Evolutionary conservation across 2,329 filamentous ascomycete species (phyloP).

Genomic region (Aureobasidium sp.): DNA sequence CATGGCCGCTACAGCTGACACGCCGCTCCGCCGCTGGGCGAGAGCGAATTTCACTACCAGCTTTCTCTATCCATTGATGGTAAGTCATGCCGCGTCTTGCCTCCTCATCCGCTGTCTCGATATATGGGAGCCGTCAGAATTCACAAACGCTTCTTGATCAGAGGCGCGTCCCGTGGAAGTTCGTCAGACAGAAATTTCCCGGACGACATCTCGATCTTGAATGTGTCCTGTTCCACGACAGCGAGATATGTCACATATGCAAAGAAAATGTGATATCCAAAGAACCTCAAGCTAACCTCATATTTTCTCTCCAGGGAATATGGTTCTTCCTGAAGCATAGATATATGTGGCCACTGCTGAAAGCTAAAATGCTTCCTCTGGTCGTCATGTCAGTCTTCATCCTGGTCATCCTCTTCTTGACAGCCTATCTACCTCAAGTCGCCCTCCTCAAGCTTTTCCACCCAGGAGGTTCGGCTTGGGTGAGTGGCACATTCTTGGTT

Average conservation of each 20-base stretch:
- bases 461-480: constrained; percentile 69
- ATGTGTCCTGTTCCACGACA: neutral
- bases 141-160: neutral
- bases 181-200: neutral
- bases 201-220: neutral
- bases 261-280: neutral
- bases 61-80: constrained; percentile 29
- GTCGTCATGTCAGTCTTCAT: constrained; percentile 76
- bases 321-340: constrained; percentile 72
- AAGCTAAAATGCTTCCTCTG: constrained; percentile 69
- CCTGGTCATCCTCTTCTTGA: constrained; percentile 78
- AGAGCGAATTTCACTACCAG: constrained; percentile 28
- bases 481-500: constrained; percentile 80
- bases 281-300: neutral
- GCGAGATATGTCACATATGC: neutral
- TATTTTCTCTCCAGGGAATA: constrained; percentile 55
- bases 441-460: constrained; percentile 88
- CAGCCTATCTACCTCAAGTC: constrained; percentile 82
- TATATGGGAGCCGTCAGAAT: neutral
- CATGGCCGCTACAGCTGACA: constrained; percentile 4
- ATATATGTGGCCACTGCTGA: constrained; percentile 76
- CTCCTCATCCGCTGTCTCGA: neutral
- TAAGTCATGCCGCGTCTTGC: neutral
- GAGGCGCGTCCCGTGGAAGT: neutral
- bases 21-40: constrained; percentile 9